phyloP scores from a whole-genome alignment of 1,284 basidiomycete species.

The Nidula niveotomentosa region DNA sequence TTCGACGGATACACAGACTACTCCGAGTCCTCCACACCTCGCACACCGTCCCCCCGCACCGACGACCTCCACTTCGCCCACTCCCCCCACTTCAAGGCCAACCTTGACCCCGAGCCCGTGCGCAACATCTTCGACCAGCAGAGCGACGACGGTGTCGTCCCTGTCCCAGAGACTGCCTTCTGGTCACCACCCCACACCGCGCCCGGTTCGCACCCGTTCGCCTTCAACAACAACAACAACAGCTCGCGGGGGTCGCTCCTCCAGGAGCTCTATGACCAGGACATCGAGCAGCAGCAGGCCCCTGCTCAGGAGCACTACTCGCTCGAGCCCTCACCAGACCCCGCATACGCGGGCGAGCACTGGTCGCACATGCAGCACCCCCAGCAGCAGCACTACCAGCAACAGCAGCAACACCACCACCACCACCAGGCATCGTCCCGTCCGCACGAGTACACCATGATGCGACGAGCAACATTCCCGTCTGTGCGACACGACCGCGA shows the following conservation, averaged over 20 bases:
- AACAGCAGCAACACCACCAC: too few species aligned
- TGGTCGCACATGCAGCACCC: constrained; percentile 21
- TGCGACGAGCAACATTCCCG: constrained; percentile 70
- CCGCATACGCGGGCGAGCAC: not conserved
- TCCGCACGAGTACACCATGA: constrained; percentile 43
- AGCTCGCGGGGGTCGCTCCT: constrained; percentile 55
- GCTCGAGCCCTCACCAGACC: constrained; percentile 12
- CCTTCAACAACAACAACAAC: constrained; percentile 24
- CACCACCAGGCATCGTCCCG: constrained; percentile 26
- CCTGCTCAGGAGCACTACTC: constrained; percentile 31
- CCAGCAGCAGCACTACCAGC: too few species aligned
- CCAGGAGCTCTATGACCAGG: constrained; percentile 65
- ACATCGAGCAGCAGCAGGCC: constrained; percentile 25
- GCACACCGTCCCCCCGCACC: constrained; percentile 64
- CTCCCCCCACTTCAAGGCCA: constrained; percentile 31
- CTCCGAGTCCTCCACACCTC: constrained; percentile 63
- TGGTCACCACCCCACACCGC: constrained; percentile 16
- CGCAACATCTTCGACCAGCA: constrained; percentile 49
- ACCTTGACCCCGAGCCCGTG: constrained; percentile 44
- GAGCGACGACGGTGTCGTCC: constrained; percentile 21
- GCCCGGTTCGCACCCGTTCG: constrained; percentile 11
- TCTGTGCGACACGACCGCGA: constrained; percentile 68
- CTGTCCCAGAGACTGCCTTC: constrained; percentile 24
- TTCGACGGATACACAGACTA: constrained; percentile 66
- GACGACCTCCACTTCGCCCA: constrained; percentile 37